Evolutionary conservation across 345 rosid species (phyloP).

Genomic region (Dipteronia dyeriana): DNA sequence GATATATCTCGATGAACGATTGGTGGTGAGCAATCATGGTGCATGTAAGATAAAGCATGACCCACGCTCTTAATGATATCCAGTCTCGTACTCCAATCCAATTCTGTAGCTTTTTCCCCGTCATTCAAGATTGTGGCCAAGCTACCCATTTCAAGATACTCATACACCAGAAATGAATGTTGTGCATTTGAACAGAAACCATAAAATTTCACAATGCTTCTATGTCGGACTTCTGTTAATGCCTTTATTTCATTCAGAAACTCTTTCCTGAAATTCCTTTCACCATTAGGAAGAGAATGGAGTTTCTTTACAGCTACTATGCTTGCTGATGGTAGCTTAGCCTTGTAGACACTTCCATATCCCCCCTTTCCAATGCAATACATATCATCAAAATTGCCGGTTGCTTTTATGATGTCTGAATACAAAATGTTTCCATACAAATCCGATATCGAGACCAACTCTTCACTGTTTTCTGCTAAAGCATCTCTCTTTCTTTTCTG

Average conservation of each 20-base stretch:
- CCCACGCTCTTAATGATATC: slow-evolving; percentile 25
- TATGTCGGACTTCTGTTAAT: slow-evolving; percentile 35
- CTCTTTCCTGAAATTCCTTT: slow-evolving; percentile 11
- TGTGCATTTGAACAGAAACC: slow-evolving; percentile 31
- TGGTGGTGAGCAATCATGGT: slow-evolving; percentile 28
- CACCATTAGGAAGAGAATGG: slow-evolving; percentile 8
- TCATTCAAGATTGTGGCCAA: slow-evolving; percentile 12
- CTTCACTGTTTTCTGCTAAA: not conserved
- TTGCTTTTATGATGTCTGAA: slow-evolving; percentile 32
- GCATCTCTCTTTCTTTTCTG: not conserved
- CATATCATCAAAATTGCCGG: slow-evolving; percentile 11
- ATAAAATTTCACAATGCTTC: slow-evolving; percentile 34
- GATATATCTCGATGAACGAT: slow-evolving; percentile 37
- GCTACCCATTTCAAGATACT: slow-evolving; percentile 36
- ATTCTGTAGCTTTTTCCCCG: slow-evolving; percentile 7
- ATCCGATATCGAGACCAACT: slow-evolving; percentile 19
- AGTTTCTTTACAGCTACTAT: slow-evolving; percentile 45
- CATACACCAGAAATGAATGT: slow-evolving; percentile 40
- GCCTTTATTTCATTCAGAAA: slow-evolving; percentile 31
- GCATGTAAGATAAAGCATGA: slow-evolving; percentile 37
- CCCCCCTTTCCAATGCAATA: slow-evolving; percentile 40
- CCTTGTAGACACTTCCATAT: slow-evolving; percentile 37
- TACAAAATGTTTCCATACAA: slow-evolving; percentile 25
- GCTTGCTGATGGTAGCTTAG: slow-evolving; percentile 17
- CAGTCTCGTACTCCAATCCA: slow-evolving; percentile 33